phyloP scores from a whole-genome alignment of 1,284 basidiomycete genomes.

The Cryptococcus sp. region DNA sequence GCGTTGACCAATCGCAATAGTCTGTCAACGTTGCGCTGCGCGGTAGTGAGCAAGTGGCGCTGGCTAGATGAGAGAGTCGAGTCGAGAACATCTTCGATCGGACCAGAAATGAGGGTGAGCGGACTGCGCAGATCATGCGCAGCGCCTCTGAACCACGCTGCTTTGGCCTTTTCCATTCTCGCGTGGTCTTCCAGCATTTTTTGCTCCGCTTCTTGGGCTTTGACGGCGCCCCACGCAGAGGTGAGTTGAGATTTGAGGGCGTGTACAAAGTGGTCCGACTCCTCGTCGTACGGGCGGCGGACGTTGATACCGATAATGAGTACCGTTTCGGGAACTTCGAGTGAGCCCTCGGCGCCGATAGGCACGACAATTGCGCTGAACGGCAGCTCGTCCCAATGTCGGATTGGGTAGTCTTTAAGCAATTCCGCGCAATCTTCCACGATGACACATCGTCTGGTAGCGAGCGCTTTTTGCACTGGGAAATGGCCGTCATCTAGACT shows the following conservation, averaged over 20 bases:
- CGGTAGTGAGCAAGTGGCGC: slow-evolving; percentile 19
- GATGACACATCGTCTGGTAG: slow-evolving; percentile 25
- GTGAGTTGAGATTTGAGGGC: slow-evolving; percentile 19
- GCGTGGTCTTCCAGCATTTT: slow-evolving; percentile 13
- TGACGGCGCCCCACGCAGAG: slow-evolving; percentile 30
- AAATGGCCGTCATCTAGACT: slow-evolving; percentile 32
- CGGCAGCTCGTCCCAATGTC: slow-evolving; percentile 41
- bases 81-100: slow-evolving; percentile 36
- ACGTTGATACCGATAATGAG: slow-evolving; percentile 47
- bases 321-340: slow-evolving; percentile 29
- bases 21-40: slow-evolving; percentile 34
- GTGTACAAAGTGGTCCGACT: slow-evolving; percentile 37
- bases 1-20: slow-evolving; percentile 38
- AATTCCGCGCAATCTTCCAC: slow-evolving; percentile 36
- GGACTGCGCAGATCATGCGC: slow-evolving; percentile 38
- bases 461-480: slow-evolving; percentile 22
- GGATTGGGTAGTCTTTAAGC: slow-evolving; percentile 30
- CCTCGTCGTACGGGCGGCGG: slow-evolving; percentile 30
- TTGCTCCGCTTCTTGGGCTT: slow-evolving; percentile 48
- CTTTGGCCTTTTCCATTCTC: slow-evolving; percentile 23
- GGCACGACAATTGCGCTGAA: slow-evolving; percentile 47
- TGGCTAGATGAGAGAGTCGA: slow-evolving; percentile 15
- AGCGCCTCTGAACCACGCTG: slow-evolving; percentile 34
- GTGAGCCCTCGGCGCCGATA: slow-evolving; percentile 25
- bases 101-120: slow-evolving; percentile 34